Conservation (phyloP, 192 early-diverging fungal genomes). For the Linnemannia exigua region DNA sequence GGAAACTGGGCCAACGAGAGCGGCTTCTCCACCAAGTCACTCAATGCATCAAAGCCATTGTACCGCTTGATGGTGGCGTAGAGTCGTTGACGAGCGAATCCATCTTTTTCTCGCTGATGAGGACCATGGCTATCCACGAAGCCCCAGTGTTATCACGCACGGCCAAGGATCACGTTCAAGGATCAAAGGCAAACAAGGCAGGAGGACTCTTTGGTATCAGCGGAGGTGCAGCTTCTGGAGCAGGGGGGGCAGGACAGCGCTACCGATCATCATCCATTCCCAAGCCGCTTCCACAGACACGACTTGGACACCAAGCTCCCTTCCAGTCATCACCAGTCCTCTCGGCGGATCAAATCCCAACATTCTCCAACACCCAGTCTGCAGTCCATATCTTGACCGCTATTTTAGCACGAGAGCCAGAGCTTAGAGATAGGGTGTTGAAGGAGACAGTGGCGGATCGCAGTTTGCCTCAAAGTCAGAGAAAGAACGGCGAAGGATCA, state of each 20-base stretch:
- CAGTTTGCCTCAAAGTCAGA: neutral
- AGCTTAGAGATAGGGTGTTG: slow-evolving; percentile 28
- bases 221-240: neutral
- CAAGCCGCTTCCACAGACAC: slow-evolving; percentile 21
- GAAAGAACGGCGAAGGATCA: neutral
- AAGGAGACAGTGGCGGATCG: slow-evolving; percentile 36
- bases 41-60: slow-evolving; percentile 49
- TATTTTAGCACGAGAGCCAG: slow-evolving; percentile 31
- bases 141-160: slow-evolving; percentile 11
- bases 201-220: slow-evolving; percentile 19
- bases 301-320: slow-evolving; percentile 13
- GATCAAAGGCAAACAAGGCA: slow-evolving; percentile 18
- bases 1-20: slow-evolving; percentile 46
- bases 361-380: slow-evolving; percentile 36
- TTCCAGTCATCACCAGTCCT: slow-evolving; percentile 20
- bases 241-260: slow-evolving; percentile 6
- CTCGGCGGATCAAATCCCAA: slow-evolving; percentile 32
- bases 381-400: slow-evolving; percentile 31
- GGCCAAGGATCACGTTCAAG: neutral
- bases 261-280: slow-evolving; percentile 40
- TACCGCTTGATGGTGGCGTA: slow-evolving; percentile 36
- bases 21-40: slow-evolving; percentile 37
- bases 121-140: slow-evolving; percentile 38
- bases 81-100: slow-evolving; percentile 23
- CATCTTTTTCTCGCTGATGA: slow-evolving; percentile 32